Evolutionary conservation across 164 flowering plant species (phyloP), one percentile per base, ranked within the genome.

Genomic region (Santalum album): DNA sequence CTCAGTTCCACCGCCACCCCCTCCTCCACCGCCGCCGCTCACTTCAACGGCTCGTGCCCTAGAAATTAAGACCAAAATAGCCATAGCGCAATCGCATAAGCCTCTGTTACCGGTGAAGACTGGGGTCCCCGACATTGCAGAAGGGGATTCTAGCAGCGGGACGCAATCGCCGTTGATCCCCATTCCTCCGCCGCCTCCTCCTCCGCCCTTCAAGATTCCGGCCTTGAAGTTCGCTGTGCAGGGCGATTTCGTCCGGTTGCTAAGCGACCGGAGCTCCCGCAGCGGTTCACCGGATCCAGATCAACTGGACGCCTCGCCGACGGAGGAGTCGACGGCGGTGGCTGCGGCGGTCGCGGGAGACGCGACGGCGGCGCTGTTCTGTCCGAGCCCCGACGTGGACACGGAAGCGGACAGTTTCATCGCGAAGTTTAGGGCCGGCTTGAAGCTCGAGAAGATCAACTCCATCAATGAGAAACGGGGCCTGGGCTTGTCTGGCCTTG

Each of bases 371-470:
- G 49, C 2, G 25, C 9, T 65, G 67, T 74, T 67, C 65, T 79
- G 74, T 55, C 75, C 79, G 1, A 82, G 88, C 66, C 85, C 83
- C 0, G 83, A 82, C 36, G 88, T 82, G 40, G 29, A 82, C 58
- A 78, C 73, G 3, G 75, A 82, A 51, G 85, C 85, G 26, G 85
- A 78, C 42, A 71, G 51, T 51, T 82, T 82, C 75, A 82, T 80
- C 29, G 75, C 72, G 7, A 74, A 66, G 54, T 76, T 82, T 58
- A 60, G 84, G 59, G 87, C 80, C 16, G 78, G 76, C 20, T 51
- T 82, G 59, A 65, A 58, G 53, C 59, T 77, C 56, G 80, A 80
- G 72, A 75, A 73, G 54, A 25, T 67, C 46, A 65, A 80, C 34
- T 77, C 85, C n/a, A 47, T 69, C 25, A 72, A 58, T 43, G 64